These are phyloP conservation scores for Pholiota molesta DNA, from an alignment of 768 basidiomycete species.

Conservation along the genomic window DNA sequence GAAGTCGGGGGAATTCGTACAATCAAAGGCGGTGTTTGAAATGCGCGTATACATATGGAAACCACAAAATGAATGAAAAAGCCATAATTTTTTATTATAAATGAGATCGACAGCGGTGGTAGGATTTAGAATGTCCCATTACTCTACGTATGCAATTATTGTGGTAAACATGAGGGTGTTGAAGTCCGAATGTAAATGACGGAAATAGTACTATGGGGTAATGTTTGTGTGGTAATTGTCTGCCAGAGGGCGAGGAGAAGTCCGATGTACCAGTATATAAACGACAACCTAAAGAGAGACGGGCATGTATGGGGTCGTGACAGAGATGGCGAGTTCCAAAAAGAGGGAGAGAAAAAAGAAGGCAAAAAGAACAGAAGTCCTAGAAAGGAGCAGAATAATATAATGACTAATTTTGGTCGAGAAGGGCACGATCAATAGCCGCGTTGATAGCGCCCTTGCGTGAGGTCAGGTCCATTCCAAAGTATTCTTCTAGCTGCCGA, in stretches of 20 bases:
- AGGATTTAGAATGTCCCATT: slow-evolving; percentile 11
- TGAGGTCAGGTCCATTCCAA: slow-evolving; percentile 73
- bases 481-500: slow-evolving; percentile 78
- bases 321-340: slow-evolving; percentile 19
- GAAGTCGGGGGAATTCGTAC: too few relatives aligned
- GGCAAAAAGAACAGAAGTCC: slow-evolving; percentile 13
- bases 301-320: slow-evolving; percentile 23
- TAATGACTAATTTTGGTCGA: slow-evolving; percentile 43
- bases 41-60: background rate
- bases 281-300: slow-evolving; percentile 18
- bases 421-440: slow-evolving; percentile 72
- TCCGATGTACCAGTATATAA: slow-evolving; percentile 22
- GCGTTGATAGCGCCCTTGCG: slow-evolving; percentile 78
- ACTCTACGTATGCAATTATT: slow-evolving; percentile 21
- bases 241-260: slow-evolving; percentile 14
- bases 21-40: background rate
- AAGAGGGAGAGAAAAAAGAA: slow-evolving; percentile 12
- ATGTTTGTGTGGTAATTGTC: slow-evolving; percentile 18
- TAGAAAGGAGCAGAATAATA: slow-evolving; percentile 13
- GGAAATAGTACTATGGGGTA: slow-evolving; percentile 11
- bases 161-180: slow-evolving; percentile 15
- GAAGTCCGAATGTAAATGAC: slow-evolving; percentile 20
- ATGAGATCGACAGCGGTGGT: background rate
- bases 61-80: background rate
- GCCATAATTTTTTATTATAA: background rate